These are phyloP conservation scores for Anthoceros angustus DNA, from an alignment of 225 moss, liverwort and hornwort species.

Conservation along the genomic window DNA sequence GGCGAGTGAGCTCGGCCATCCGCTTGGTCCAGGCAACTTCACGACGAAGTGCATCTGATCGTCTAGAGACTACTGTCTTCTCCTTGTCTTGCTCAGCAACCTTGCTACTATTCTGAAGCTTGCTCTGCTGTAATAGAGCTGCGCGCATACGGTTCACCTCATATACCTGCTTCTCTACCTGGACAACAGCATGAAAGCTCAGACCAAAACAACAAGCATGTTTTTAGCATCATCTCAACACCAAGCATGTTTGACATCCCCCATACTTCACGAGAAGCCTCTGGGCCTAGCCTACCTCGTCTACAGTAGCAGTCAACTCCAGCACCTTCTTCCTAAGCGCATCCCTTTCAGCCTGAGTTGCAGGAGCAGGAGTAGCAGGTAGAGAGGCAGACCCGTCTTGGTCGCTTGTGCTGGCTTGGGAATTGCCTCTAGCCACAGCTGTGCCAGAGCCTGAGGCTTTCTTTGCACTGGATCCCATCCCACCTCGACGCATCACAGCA, in stretches of 20 bases:
- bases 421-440: background rate
- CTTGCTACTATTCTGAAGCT: conserved; percentile 13
- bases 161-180: conserved; percentile 45
- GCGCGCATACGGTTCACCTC: conserved; percentile 29
- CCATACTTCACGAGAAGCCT: background rate
- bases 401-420: background rate
- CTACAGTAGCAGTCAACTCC: conserved; percentile 37
- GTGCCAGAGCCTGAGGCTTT: conserved; percentile 4
- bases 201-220: background rate
- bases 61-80: conserved; percentile 25
- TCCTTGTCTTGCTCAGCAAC: conserved; percentile 83
- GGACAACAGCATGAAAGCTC: conserved; percentile 5
- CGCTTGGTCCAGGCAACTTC: conserved; percentile 73
- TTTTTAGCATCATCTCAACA: background rate
- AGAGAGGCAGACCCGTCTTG: background rate
- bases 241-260: background rate
- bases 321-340: conserved; percentile 41
- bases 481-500: background rate
- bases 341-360: conserved; percentile 23
- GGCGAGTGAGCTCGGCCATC: conserved; percentile 84
- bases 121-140: conserved; percentile 17
- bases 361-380: background rate
- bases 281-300: conserved; percentile 23
- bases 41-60: conserved; percentile 43
- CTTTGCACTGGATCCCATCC: background rate